Base-by-base conservation (phyloP, 1,284 basidiomycete genomes). In the Austropuccinia psidii region DNA sequence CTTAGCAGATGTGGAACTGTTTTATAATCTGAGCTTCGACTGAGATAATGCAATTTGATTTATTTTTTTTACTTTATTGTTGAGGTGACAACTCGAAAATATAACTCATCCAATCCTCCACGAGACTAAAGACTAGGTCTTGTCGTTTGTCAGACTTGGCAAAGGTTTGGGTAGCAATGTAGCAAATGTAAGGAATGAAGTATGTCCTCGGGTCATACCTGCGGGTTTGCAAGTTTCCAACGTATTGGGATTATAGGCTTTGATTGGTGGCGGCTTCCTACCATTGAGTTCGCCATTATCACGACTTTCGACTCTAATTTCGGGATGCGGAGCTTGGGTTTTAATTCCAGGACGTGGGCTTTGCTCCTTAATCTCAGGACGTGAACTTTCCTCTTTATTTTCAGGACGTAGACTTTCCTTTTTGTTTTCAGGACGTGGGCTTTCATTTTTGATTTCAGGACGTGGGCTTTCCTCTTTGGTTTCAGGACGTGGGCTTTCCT, bases 181-280 rank as follows among this genome's bases (percentile, higher is more conserved):
- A 31, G 70, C 70, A 65, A 73, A 73, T 41, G 70, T 73, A 37
- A 73, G 61, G 31, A 73, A 73, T n/a, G 70, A 73, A 35, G 70
- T 73, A 39, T 73, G 70, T 29, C 70, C 70, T 41, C 70, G 43
- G n/a, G 70, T 33, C 70, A 73, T 73, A 4, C 45, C 35, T 9
- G 61, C 70, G 11, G 70, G 70, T 57, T 65, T 64, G 21, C 60
- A 73, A 33, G 70, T 73, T 57, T 73, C 60, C 35, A 73, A 50
- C 19, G 55, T 39, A 33, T 24, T 21, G n/a, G 62, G 45, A 61
- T 19, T 41, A 24, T 11, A 33, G 37, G 15, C 24, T 61, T 24
- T n/a, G 15, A 29, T 29, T 43, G 41, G 35, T n/a, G 41, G 24
- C 9, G 19, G 24, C 17, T 61, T 33, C 49, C 8, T 8, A 13